phyloP scores from a whole-genome alignment of 352 stramenopile genomes.

The Phytopythium ostracodes region DNA sequence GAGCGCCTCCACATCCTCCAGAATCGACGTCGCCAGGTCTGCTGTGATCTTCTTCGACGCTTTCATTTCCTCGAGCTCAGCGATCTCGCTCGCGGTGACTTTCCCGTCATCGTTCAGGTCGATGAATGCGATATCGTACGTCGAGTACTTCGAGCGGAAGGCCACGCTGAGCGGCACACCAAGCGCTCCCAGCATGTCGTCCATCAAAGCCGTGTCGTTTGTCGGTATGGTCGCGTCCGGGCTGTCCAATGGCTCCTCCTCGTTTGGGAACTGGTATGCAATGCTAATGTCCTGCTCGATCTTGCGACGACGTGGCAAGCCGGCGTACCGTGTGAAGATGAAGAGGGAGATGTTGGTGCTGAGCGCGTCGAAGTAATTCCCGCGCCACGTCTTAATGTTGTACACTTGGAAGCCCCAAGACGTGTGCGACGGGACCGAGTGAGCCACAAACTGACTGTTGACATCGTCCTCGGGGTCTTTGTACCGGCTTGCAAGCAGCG shows the following conservation, averaged over 20 bases:
- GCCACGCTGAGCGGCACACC: conserved; percentile 52
- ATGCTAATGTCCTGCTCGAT: conserved; percentile 36
- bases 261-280: conserved; percentile 46
- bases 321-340: conserved; percentile 69
- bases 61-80: conserved; percentile 20
- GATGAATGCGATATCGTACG: conserved; percentile 67
- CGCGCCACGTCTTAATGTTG: conserved; percentile 91
- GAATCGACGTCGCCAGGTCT: conserved; percentile 31
- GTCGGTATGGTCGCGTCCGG: conserved; percentile 33
- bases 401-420: conserved; percentile 77
- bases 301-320: conserved; percentile 34
- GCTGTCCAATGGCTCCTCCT: conserved; percentile 28
- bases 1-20: conserved; percentile 55
- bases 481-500: conserved; percentile 83
- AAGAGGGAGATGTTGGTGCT: conserved; percentile 91
- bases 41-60: conserved; percentile 34
- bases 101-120: conserved; percentile 65
- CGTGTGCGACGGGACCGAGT: conserved; percentile 81
- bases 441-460: conserved; percentile 88
- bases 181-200: conserved; percentile 57
- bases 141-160: conserved; percentile 66
- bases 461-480: conserved; percentile 87
- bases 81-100: conserved; percentile 62
- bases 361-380: conserved; percentile 94
- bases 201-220: conserved; percentile 53